Evolutionary conservation across 1,139 yeast species (phyloP).

Genomic region (Kodamaea plutei): DNA sequence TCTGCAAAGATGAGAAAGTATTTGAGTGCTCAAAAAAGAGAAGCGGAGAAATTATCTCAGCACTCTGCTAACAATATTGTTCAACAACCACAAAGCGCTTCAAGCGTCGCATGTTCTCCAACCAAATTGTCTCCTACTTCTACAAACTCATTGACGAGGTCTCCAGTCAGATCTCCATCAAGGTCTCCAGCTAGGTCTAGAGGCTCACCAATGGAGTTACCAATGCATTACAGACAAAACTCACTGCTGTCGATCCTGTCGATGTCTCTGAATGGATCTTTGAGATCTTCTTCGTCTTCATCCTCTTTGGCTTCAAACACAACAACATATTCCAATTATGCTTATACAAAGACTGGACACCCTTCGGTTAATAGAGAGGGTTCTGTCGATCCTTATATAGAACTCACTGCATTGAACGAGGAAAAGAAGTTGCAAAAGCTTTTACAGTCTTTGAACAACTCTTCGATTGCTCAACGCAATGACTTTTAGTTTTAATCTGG

Average conservation of each 20-base stretch:
- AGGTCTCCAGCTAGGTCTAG: slow-evolving; percentile 2
- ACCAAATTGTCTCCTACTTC: no score
- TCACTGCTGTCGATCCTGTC: slow-evolving; percentile 25
- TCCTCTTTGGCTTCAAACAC: slow-evolving; percentile 9
- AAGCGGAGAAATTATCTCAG: slow-evolving; percentile 4
- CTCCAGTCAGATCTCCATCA: slow-evolving; percentile 8
- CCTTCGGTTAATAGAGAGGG: slow-evolving; percentile 2
- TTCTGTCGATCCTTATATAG: slow-evolving; percentile 36
- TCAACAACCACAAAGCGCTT: no score
- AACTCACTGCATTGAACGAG: slow-evolving; percentile 39
- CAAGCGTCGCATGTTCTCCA: no score
- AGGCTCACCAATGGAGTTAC: slow-evolving; percentile 4
- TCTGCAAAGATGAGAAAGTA: slow-evolving; percentile 34
- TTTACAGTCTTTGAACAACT: slow-evolving; percentile 22
- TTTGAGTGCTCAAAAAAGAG: slow-evolving; percentile 24
- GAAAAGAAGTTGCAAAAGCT: slow-evolving; percentile 37
- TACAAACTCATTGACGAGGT: no score
- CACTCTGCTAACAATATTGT: no score
- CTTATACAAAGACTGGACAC: slow-evolving; percentile 3
- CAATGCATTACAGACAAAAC: slow-evolving; percentile 26
- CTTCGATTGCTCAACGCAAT: neutral
- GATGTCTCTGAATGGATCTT: slow-evolving; percentile 14
- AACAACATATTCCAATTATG: slow-evolving; percentile 1
- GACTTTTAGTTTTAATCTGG: no score
- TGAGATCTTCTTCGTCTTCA: slow-evolving; percentile 9